phyloP scores from a whole-genome alignment of 2,329 filamentous ascomycete species.

The Cladosporium colombiae region DNA sequence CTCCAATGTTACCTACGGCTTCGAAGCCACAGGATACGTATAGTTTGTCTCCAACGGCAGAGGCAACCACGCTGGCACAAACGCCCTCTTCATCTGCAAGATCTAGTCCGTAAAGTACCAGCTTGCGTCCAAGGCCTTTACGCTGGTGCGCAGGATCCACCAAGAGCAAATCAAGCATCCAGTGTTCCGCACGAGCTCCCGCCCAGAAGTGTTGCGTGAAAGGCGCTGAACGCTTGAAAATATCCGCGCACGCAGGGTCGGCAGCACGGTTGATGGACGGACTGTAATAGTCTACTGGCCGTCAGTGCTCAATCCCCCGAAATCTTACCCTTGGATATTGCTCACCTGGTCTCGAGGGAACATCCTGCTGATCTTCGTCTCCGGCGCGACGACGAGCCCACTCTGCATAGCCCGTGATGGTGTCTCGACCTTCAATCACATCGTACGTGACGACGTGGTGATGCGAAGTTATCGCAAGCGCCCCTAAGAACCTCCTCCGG shows the following conservation, averaged over 20 bases:
- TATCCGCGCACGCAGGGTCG: conserved; percentile 23
- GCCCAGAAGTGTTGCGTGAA: conserved; percentile 31
- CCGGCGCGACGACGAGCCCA: background rate
- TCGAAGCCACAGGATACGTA: conserved; percentile 24
- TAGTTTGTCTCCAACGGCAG: conserved; percentile 20
- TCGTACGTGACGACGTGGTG: conserved; percentile 10
- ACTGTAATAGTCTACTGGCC: background rate
- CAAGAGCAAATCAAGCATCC: conserved; percentile 30
- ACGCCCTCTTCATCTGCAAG: conserved; percentile 55
- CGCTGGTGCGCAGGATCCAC: conserved; percentile 28
- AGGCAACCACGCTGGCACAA: conserved; percentile 31
- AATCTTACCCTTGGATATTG: background rate
- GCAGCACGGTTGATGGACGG: conserved; percentile 26
- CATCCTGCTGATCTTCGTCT: background rate
- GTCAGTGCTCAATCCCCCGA: background rate
- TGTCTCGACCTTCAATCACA: background rate
- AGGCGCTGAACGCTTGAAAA: conserved; percentile 24
- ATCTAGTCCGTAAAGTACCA: conserved; percentile 34
- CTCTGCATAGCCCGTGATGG: conserved; percentile 11
- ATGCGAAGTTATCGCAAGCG: background rate
- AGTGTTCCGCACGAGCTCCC: conserved; percentile 28
- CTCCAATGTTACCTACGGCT: background rate
- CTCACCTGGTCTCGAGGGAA: background rate
- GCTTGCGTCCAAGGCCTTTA: conserved; percentile 29
- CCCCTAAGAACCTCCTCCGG: background rate